Evolutionary conservation across 441 rosid genomes (phyloP).

Genomic region (Erodium moschatum): DNA sequence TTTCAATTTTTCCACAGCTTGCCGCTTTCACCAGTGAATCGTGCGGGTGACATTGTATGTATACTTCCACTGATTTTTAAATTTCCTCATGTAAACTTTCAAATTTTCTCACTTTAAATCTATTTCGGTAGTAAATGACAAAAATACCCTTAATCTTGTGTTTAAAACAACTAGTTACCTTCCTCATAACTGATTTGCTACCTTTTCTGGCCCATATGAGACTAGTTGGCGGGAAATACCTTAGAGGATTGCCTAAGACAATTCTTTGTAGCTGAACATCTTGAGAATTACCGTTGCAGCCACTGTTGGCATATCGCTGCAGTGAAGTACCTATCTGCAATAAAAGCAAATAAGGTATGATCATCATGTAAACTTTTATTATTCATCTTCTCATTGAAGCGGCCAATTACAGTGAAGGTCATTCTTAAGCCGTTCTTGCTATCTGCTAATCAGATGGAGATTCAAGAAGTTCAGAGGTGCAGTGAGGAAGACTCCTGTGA

Average conservation of each 20-base stretch:
- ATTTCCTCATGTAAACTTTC: no score
- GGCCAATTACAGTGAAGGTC: conserved; percentile 2
- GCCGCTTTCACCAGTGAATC: conserved; percentile 52
- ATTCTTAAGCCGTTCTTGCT: conserved; percentile 13
- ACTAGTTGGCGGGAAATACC: conserved; percentile 50
- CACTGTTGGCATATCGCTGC: conserved; percentile 83
- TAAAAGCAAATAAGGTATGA: conserved; percentile 43
- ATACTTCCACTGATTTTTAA: neutral
- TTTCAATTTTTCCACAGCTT: conserved; percentile 76
- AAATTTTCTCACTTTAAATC: no score
- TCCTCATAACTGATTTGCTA: neutral
- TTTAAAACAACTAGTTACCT: no score
- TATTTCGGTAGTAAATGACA: no score
- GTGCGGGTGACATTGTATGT: conserved; percentile 63
- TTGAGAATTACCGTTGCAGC: conserved; percentile 62
- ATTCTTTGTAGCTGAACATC: conserved; percentile 46
- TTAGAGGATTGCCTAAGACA: conserved; percentile 66
- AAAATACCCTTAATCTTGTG: no score
- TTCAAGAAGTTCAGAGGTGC: conserved; percentile 50
- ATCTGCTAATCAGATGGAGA: conserved; percentile 34
- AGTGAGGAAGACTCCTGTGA: conserved; percentile 43
- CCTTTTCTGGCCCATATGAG: neutral
- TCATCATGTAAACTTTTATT: neutral
- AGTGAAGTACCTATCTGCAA: conserved; percentile 37
- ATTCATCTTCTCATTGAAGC: neutral